These are phyloP conservation scores for Boletus vinaceobasis DNA, from an alignment of 768 basidiomycete species.

Conservation along the genomic window DNA sequence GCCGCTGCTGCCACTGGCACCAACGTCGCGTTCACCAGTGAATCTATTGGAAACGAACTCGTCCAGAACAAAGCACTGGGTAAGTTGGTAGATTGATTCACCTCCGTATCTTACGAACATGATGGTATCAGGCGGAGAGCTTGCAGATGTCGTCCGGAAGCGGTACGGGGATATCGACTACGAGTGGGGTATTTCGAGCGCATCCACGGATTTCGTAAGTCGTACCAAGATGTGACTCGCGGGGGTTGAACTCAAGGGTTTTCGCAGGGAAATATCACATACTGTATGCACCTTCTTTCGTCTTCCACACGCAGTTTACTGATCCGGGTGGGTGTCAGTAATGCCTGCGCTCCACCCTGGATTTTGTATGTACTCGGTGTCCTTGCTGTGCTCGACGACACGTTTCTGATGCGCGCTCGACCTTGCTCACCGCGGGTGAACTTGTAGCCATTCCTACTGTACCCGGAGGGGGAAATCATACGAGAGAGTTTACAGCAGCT, in stretches of 20 bases:
- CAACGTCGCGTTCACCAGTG: constrained; percentile 39
- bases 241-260: neutral
- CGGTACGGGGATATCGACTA: constrained; percentile 63
- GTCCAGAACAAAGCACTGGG: constrained; percentile 67
- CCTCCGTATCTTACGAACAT: neutral
- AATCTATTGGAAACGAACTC: constrained; percentile 48
- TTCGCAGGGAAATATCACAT: constrained; percentile 54
- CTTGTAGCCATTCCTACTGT: constrained; percentile 70
- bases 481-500: constrained; percentile 59
- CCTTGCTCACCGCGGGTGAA: neutral
- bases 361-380: constrained; percentile 36
- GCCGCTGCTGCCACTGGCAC: constrained; percentile 69
- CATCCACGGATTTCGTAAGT: constrained; percentile 82
- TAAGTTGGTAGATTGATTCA: constrained; percentile 16
- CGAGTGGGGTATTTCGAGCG: constrained; percentile 62
- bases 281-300: constrained; percentile 43
- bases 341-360: constrained; percentile 73
- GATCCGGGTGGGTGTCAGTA: constrained; percentile 29
- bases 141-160: constrained; percentile 56
- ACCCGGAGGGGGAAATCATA: constrained; percentile 74
- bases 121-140: constrained; percentile 51
- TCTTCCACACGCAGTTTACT: neutral
- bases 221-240: neutral
- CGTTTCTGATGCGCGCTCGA: neutral
- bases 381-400: neutral